phyloP scores from a whole-genome alignment of 108 stramenopile species.

The Cyclotella sp. region DNA sequence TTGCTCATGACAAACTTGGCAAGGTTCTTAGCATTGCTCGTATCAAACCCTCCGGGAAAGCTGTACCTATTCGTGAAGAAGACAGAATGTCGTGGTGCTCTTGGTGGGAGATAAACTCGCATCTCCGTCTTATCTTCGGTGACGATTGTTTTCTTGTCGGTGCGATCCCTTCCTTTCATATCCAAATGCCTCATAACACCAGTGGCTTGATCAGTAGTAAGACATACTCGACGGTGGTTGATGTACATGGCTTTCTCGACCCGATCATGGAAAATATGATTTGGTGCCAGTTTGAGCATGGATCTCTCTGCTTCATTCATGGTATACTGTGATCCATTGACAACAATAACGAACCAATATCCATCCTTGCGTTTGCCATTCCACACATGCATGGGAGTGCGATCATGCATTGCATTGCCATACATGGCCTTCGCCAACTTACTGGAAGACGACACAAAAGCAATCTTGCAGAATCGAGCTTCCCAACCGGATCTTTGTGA shows the following conservation, averaged over 20 bases:
- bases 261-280: constrained; percentile 49
- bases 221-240: constrained; percentile 44
- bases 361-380: constrained; percentile 63
- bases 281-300: constrained; percentile 68
- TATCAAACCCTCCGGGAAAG: constrained; percentile 21
- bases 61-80: constrained; percentile 36
- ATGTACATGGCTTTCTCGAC: constrained; percentile 66
- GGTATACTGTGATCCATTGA: constrained; percentile 38
- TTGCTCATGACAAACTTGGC: constrained; percentile 52
- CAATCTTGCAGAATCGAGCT: constrained; percentile 65
- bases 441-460: constrained; percentile 73
- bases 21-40: constrained; percentile 34
- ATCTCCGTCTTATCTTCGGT: constrained; percentile 26
- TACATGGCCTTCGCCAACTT: constrained; percentile 43
- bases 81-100: constrained; percentile 50
- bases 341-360: constrained; percentile 64
- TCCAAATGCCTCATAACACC: constrained; percentile 37
- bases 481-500: constrained; percentile 46
- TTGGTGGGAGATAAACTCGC: constrained; percentile 31
- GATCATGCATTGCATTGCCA: constrained; percentile 8
- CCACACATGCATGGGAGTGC: constrained; percentile 26
- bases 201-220: constrained; percentile 49
- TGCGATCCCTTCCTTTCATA: constrained; percentile 26
- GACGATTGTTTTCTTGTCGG: constrained; percentile 37
- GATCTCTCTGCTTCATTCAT: constrained; percentile 64